phyloP scores from a whole-genome alignment of 768 basidiomycete species.

The Amylocystis lapponica region DNA sequence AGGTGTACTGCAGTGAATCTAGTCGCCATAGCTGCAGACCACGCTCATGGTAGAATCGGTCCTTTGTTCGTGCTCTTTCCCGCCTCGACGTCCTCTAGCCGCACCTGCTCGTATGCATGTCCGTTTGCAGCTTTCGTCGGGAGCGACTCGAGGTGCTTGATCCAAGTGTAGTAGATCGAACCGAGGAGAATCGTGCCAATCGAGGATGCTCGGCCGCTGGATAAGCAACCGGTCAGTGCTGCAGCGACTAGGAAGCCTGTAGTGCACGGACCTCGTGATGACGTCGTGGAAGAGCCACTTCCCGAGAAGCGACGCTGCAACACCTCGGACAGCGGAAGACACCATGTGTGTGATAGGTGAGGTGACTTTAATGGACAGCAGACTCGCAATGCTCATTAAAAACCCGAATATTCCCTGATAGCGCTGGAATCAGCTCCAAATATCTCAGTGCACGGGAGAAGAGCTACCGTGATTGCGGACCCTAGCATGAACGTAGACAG shows the following conservation, averaged over 20 bases:
- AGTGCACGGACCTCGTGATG: conserved; percentile 60
- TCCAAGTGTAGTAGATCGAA: conserved; percentile 85
- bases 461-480: conserved; percentile 66
- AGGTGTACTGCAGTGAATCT: too few relatives aligned
- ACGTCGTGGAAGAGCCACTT: conserved; percentile 78
- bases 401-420: conserved; percentile 83
- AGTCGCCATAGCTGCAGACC: too few relatives aligned
- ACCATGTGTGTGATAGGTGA: conserved; percentile 98
- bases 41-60: too few relatives aligned
- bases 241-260: neutral
- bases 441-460: neutral
- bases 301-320: conserved; percentile 82
- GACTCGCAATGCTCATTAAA: conserved; percentile 89
- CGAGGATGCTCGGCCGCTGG: conserved; percentile 74
- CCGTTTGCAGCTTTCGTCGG: conserved; percentile 20
- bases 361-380: conserved; percentile 94
- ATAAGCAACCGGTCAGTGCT: conserved; percentile 3
- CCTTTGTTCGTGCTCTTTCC: conserved; percentile 30
- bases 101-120: conserved; percentile 52
- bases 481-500: conserved; percentile 71
- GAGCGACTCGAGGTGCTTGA: conserved; percentile 69
- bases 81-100: conserved; percentile 58
- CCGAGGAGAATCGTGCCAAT: conserved; percentile 78
- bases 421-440: neutral
- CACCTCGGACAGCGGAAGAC: conserved; percentile 91